Evolutionary conservation across 202 grass and related monocot genomes (phyloP), one percentile per base, ranked within the genome.

Genomic region (Zizania palustris): DNA sequence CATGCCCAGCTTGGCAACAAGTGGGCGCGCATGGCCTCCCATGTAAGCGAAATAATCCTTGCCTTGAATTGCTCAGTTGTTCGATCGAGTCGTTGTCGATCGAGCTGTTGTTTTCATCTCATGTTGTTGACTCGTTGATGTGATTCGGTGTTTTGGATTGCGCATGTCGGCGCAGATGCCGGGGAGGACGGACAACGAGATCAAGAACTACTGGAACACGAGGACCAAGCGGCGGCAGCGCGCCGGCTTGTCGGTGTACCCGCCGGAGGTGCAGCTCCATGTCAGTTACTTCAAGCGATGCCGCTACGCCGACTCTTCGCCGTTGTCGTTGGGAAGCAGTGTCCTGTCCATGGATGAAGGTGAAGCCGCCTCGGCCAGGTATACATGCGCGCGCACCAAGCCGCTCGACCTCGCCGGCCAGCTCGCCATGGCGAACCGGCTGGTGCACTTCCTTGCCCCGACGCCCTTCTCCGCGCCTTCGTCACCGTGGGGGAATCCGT

Each of bases 171-270:
- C 6, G 33, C 6, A 88, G 86, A 72, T 96, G 22, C 84, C 87
- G 33, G 89, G 93, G 7, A 90, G 93, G 77, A 96, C 93, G 33
- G 93, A 96, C 71, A 96, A 96, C 78, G 93, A 96, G 93, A 96
- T 96, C 76, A 96, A 96, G 89, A 96, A 96, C 70, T 96, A 92
- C 66, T 96, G 93, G 93, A 96, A 96, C 89, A 96, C 93, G 45
- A 81, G 87, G 75, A 59, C 84, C 7, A 96, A 96, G 76, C 87
- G 93, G 48, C 88, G 87, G 60, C 93, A 88, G 80, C 93, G 87
- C 16, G 78, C 87, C 45, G 93, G 87, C 20, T 67, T 92, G 71
- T 79, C 87, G 4, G 50, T 87, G 20, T 96, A 96, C 87, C 93
- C 93, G 21, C 61, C 70, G 77, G 93, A 90, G 62, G 77, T 96